Base-by-base conservation (phyloP, 1,284 basidiomycete genomes). In the Sanghuangporus sanghuang region DNA sequence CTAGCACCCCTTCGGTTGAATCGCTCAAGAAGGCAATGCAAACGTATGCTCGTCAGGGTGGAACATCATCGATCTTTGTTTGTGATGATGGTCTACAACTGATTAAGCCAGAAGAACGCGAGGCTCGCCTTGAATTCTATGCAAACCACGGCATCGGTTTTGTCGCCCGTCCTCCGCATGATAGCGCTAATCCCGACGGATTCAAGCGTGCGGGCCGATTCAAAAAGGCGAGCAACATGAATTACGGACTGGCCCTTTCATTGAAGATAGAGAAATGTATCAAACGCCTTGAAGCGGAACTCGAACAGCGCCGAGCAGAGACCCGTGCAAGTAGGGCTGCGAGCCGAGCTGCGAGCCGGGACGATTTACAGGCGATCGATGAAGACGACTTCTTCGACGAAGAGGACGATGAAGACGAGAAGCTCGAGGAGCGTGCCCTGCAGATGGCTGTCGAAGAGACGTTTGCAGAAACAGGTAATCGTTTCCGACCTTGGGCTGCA, bases 221-320 rank as follows among this genome's bases (percentile, higher is more conserved):
- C 81, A 94, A 95, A 81, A 95, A 95, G 75, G 92, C 91, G 0
- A 88, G 86, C 0, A 95, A 95, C 75, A 91, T 95, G 89, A 95
- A 95, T 75, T 93, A 92, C 72, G 91, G 83, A 1, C 82, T 92
- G 38, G 78, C 79, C 52, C 78, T 94, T 6, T 91, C 89, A 16
- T 75, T 93, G 49, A 83, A 84, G 66, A 81, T 91, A 69, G 92
- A 95, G 75, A 84, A 85, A 71, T 84, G 91, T 69, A 82, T 93
- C 73, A 75, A 76, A 59, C 73, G 73, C 21, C 71, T 78, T 6
- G 74, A 78, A 58, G 76, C 77, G 55, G 72, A 72, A 61, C 72
- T 74, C 46, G 64, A 66, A 23, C 69, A 69, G 55, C 49, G 67
- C 38, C 58, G 67, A 57, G 61, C 50, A 50, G 48, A 18, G 55